phyloP scores from a whole-genome alignment of 129 eudicot species.

The Heracleum sosnowskyi region DNA sequence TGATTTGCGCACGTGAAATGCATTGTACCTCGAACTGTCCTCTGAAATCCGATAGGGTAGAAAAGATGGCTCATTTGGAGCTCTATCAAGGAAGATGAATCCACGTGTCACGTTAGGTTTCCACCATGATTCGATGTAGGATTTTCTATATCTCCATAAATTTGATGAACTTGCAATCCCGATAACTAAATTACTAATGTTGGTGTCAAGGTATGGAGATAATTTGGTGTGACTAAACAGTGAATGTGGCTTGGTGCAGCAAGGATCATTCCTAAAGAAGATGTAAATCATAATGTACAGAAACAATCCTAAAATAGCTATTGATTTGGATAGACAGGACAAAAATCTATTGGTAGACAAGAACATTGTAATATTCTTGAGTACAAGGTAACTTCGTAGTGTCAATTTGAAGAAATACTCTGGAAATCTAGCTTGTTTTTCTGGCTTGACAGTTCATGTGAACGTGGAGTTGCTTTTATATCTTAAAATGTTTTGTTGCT shows the following conservation, averaged over 20 bases:
- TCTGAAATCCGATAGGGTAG: conserved; percentile 26
- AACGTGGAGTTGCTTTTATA: not conserved
- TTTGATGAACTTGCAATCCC: conserved; percentile 18
- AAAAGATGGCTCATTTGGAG: conserved; percentile 16
- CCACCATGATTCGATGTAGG: conserved; percentile 41
- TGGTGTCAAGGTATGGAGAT: conserved; percentile 7
- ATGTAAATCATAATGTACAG: conserved; percentile 14
- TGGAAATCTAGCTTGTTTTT: not conserved
- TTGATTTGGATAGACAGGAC: not conserved
- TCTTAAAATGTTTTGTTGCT: not conserved
- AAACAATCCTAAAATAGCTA: conserved; percentile 5
- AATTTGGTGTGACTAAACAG: not conserved
- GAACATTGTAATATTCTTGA: not conserved
- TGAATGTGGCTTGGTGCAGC: not conserved
- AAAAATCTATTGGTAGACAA: not conserved
- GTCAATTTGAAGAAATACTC: not conserved
- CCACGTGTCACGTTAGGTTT: conserved; percentile 25
- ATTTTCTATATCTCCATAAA: conserved; percentile 14
- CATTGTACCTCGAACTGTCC: conserved; percentile 7
- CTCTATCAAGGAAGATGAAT: conserved; percentile 16
- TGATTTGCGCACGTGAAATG: not conserved
- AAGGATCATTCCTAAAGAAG: not conserved
- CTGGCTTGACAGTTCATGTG: conserved; percentile 4
- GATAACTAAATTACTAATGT: conserved; percentile 26
- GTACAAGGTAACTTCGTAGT: not conserved